Base-by-base conservation (phyloP, 805 yeast genomes). In the Nakazawaea molendinolei region DNA sequence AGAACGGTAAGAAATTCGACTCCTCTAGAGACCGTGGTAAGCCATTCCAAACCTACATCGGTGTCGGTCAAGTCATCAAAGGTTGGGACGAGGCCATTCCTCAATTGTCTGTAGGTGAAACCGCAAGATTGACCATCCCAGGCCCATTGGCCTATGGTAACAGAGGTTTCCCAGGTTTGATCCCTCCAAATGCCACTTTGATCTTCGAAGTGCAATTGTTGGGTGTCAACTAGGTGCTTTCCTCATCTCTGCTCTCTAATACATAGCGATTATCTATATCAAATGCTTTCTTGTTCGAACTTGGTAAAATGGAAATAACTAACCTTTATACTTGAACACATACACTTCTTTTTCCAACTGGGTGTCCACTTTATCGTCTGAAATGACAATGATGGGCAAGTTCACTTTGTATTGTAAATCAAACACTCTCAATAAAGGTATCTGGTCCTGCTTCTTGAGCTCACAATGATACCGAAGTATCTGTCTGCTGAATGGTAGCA, bases 41-140 rank as follows among this genome's bases (percentile, higher is more conserved):
- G 62, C 96, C 97, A 48, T 90, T 90, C 79, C 90, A 86, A 62
- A 83, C 95, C 61, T 66, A 69, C 64, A 86, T 90, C 57, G 97
- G 97, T 61, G 95, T 85, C 48, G 96, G 97, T 47, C 95, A 83
- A 67, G 97, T 90, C 49, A 90, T 90, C 67, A 77, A 78, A 57
- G 97, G 97, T 48, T 90, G 97, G 97, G 97, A 89, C 56, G 84
- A 77, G 54, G 95, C 89, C 44, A 86, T 87, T 58, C 95, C 97
- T 38, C 78, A 87, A 64, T 71, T 90, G 58, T 82, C 95, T 36
- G 74, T 87, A 34, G 97, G 97, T 53, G 86, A 92, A 66, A 84
- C 82, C 71, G 95, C 97, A 34, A 74, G 82, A 58, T 71, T 90
- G 56, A 86, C 94, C 52, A 86, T 90, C 52, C 94, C 96, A 52